Evolutionary conservation across 441 rosid genomes (phyloP).

Genomic region (Gossypium laxum): DNA sequence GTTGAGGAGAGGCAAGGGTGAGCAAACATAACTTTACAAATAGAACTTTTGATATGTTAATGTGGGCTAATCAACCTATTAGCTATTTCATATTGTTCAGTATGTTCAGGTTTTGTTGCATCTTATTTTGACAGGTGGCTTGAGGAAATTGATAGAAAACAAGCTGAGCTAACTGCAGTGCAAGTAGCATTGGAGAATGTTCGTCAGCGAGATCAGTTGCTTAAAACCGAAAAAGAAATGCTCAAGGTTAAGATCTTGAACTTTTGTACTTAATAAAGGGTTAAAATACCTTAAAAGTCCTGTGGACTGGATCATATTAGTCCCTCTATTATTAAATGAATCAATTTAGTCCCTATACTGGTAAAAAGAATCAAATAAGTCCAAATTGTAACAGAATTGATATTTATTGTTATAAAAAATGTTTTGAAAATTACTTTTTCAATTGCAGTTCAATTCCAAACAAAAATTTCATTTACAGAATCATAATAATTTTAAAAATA

Average conservation of each 20-base stretch:
- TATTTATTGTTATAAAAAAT: no score
- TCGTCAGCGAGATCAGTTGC: constrained; percentile 59
- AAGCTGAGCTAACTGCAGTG: constrained; percentile 60
- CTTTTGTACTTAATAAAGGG: background rate
- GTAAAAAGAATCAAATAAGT: no score
- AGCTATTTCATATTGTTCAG: constrained; percentile 2
- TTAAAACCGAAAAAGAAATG: constrained; percentile 68
- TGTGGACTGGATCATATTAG: no score
- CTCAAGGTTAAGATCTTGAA: constrained; percentile 44
- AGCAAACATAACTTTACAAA: constrained; percentile 20
- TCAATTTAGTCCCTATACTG: no score
- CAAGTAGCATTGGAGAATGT: constrained; percentile 69
- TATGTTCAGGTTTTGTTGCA: background rate
- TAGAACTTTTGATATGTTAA: background rate
- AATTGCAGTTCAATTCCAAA: no score
- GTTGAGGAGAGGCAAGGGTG: constrained; percentile 76
- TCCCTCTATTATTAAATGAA: no score
- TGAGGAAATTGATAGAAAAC: constrained; percentile 76
- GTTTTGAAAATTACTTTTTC: no score
- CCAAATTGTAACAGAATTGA: no score
- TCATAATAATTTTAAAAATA: no score
- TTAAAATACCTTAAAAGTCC: no score
- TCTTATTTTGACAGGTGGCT: constrained; percentile 48
- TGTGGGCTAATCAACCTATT: background rate
- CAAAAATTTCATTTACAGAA: no score